phyloP scores from a whole-genome alignment of 306 rosid genomes.

The Herpetospermum pedunculosum region DNA sequence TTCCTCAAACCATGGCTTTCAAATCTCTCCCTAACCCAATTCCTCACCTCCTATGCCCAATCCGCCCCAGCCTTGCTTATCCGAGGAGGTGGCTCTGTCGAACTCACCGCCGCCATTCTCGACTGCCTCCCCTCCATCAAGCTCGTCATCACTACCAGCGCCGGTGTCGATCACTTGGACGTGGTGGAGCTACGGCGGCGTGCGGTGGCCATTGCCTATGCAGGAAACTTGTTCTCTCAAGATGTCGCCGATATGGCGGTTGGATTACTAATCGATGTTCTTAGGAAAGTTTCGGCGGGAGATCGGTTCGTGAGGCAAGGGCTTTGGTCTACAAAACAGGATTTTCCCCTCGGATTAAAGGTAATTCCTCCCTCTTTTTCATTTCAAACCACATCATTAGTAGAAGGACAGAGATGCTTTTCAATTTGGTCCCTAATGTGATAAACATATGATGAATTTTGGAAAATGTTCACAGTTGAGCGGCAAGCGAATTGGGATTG shows the following conservation, averaged over 20 bases:
- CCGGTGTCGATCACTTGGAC: constrained; percentile 6
- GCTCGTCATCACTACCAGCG: background rate
- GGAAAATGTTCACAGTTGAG: constrained; percentile 18
- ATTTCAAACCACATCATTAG: too few relatives aligned
- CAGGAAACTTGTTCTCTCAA: background rate
- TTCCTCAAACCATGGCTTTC: constrained; percentile 2
- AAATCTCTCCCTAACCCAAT: background rate
- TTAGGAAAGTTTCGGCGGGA: background rate
- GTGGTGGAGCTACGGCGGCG: background rate
- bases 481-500: constrained; percentile 34
- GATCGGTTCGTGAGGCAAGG: constrained; percentile 21
- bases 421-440: too few relatives aligned
- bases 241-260: constrained; percentile 10
- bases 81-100: background rate
- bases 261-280: constrained; percentile 6
- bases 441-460: too few relatives aligned
- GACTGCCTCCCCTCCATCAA: background rate
- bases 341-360: background rate
- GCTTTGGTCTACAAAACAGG: constrained; percentile 4
- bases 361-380: background rate
- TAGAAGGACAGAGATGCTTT: too few relatives aligned
- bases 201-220: constrained; percentile 2
- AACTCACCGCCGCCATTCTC: background rate
- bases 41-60: background rate
- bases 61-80: background rate